phyloP scores from a whole-genome alignment of 108 stramenopile species.

The Nannochloropsis gaditana region DNA sequence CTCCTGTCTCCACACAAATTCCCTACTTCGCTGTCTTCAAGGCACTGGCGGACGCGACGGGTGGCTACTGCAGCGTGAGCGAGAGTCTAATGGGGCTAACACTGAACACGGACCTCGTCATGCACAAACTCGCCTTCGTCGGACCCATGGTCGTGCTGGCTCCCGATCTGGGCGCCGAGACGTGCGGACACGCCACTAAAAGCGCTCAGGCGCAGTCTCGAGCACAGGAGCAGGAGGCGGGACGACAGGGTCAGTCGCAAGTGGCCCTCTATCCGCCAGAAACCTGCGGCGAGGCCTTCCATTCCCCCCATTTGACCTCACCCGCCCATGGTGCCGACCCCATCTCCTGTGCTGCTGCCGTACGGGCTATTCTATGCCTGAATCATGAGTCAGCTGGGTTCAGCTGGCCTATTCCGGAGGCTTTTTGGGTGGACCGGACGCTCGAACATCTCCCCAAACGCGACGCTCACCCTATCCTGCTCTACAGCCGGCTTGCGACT shows the following conservation, averaged over 20 bases:
- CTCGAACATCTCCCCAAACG: background rate
- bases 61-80: background rate
- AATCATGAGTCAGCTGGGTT: background rate
- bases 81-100: background rate
- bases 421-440: background rate
- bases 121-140: conserved; percentile 14
- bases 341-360: background rate
- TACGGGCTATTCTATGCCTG: background rate
- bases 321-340: background rate
- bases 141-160: background rate
- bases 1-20: background rate
- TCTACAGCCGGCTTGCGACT: background rate
- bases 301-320: too few species aligned
- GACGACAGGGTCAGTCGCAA: too few species aligned
- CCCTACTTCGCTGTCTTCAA: background rate
- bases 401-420: background rate
- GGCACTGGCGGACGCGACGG: conserved; percentile 11
- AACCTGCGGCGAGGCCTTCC: too few species aligned
- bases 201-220: too few species aligned
- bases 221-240: too few species aligned
- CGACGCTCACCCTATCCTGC: background rate
- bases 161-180: background rate
- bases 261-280: too few species aligned
- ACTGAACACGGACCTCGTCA: background rate
- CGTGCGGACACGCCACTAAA: too few species aligned